phyloP scores from a whole-genome alignment of 2,329 filamentous ascomycete species.

The Tolypocladium album region DNA sequence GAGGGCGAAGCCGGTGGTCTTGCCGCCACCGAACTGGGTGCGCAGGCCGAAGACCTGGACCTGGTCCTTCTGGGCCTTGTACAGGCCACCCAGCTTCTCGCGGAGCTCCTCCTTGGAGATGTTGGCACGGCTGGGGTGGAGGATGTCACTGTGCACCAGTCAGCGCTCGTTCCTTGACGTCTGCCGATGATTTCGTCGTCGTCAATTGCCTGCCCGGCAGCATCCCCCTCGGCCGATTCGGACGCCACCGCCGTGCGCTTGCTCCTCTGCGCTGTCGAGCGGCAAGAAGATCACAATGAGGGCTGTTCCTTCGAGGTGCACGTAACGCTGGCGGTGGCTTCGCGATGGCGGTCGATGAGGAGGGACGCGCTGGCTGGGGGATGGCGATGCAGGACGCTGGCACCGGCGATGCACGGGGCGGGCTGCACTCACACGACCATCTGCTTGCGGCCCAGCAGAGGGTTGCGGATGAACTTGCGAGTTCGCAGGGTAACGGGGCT shows the following conservation, averaged over 20 bases:
- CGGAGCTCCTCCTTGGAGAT: conserved; percentile 99
- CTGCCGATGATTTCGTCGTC: neutral
- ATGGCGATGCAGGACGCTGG: neutral
- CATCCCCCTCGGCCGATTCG: neutral
- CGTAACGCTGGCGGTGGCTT: neutral
- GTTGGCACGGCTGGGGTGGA: conserved; percentile 96
- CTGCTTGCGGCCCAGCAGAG: conserved; percentile 96
- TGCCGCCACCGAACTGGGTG: conserved; percentile 98
- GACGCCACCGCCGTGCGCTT: neutral
- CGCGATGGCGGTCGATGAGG: neutral
- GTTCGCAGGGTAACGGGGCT: conserved; percentile 78
- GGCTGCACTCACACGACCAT: conserved; percentile 87
- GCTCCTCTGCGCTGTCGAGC: neutral
- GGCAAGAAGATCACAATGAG: neutral
- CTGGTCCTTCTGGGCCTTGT: conserved; percentile 98
- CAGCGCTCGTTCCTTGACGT: conserved; percentile 4
- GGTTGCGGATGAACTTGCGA: conserved; percentile 99
- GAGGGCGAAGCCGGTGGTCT: conserved; percentile 97
- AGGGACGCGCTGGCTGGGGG: neutral
- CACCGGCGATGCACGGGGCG: conserved; percentile 2
- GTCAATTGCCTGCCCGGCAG: neutral
- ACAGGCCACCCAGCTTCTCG: conserved; percentile 84
- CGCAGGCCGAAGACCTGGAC: conserved; percentile 97
- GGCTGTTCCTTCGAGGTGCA: neutral
- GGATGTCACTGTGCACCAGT: conserved; percentile 76